Base-by-base conservation (phyloP, 306 rosid genomes). In the Citrullus amarus region DNA sequence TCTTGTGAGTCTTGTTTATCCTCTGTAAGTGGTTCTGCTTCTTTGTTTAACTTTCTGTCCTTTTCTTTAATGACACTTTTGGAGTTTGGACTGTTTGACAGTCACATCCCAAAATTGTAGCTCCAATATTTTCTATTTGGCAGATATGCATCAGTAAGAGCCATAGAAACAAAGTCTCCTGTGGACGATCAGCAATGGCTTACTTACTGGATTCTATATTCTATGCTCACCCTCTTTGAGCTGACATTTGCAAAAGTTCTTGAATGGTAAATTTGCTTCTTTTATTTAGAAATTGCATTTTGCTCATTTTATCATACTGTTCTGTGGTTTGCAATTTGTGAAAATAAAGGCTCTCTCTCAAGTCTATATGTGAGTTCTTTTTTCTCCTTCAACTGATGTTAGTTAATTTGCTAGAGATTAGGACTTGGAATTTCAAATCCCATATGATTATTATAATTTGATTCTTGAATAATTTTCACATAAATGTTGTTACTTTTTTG, bases 151-250 rank as follows among this genome's bases (percentile, higher is more conserved):
- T 96, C 99, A 9, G 75, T 96, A 62, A 85, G 93, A 81, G 99
- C 98, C 75, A 96, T 93, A 81, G 99, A 96, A 80, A 91, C 90
- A 74, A 91, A 93, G 83, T 90, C 97, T 68, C 85, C 88, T 39
- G 44, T 88, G 20, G 99, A 96, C 75, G 99, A 96, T 86, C 99
- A 89, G 78, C 99, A 96, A 67, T 96, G 99, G 99, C 94, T 93
- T 53, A 96, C 97, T 50, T 96, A 96, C 76, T 96, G 99, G 99
- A 90, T 96, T 81, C 96, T 96, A 8, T 88, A 96, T 80, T 96
- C 99, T 51, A 57, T 96, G 91, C 91, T 96, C 76, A 96, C 99
- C 6, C 93, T 96, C 63, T 78, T 91, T 80, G 99, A 96, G 85
- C 97, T 96, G 76, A 96, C 99, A 63, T 93, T 96, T 81, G 86